Evolutionary conservation across 768 basidiomycete species (phyloP).

Genomic region (Sistotremastrum suecicum): DNA sequence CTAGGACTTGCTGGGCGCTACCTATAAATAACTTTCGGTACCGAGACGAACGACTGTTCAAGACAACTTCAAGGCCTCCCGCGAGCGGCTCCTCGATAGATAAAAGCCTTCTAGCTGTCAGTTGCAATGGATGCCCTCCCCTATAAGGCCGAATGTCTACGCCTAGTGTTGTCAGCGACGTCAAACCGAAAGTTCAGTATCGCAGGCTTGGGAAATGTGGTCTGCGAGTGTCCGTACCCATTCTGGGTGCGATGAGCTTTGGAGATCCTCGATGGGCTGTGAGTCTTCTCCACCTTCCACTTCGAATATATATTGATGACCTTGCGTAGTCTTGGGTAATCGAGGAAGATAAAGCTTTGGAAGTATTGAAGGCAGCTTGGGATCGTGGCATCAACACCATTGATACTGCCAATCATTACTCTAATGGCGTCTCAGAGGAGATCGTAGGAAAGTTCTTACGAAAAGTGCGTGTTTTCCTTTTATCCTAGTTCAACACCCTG

Average conservation of each 20-base stretch:
- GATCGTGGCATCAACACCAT: slow-evolving; percentile 25
- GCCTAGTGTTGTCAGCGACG: not conserved
- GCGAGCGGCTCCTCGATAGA: too few species aligned
- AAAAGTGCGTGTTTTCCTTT: slow-evolving; percentile 16
- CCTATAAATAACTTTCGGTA: too few species aligned
- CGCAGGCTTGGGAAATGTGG: slow-evolving; percentile 18
- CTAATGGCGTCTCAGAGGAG: slow-evolving; percentile 22
- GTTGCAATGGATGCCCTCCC: too few species aligned
- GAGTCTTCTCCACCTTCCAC: slow-evolving; percentile 6
- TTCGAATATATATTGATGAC: too few species aligned
- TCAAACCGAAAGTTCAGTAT: slow-evolving; percentile 13
- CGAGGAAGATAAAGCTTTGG: slow-evolving; percentile 16
- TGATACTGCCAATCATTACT: slow-evolving; percentile 27
- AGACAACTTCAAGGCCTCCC: too few species aligned
- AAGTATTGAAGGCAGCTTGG: slow-evolving; percentile 25
- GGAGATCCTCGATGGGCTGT: slow-evolving; percentile 16
- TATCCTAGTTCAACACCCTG: slow-evolving; percentile 3
- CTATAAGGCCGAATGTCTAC: too few species aligned
- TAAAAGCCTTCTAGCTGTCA: too few species aligned
- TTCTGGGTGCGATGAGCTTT: slow-evolving; percentile 16
- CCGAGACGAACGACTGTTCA: too few species aligned
- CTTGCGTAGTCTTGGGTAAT: slow-evolving; percentile 12
- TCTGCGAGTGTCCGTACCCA: slow-evolving; percentile 20
- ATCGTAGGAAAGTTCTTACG: slow-evolving; percentile 24
- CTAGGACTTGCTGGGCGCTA: too few species aligned